phyloP scores from a whole-genome alignment of 441 rosid species.

The Gossypium schwendimanii region DNA sequence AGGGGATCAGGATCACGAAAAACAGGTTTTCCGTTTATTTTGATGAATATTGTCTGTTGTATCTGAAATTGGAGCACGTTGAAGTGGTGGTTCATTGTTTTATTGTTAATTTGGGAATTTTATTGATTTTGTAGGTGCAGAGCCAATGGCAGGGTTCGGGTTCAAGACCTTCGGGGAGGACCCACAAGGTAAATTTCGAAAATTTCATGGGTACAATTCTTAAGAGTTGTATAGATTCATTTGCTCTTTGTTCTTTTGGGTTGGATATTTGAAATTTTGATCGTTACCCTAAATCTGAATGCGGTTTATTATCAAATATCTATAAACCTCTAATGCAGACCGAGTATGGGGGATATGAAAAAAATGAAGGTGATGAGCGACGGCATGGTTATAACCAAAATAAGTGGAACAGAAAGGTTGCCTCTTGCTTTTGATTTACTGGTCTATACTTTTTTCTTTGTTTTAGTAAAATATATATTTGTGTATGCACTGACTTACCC shows the following conservation, averaged over 20 bases:
- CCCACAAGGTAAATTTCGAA: conserved; percentile 28
- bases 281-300: not conserved
- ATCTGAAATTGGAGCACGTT: not conserved
- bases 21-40: conserved; percentile 21
- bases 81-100: not conserved
- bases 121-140: conserved; percentile 14
- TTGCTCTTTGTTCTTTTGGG: not conserved
- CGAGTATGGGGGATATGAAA: conserved; percentile 22
- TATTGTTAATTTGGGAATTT: not conserved
- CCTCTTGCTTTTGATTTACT: not conserved
- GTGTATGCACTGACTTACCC: not conserved
- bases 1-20: conserved; percentile 30
- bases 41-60: not conserved
- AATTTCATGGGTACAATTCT: not conserved
- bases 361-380: conserved; percentile 18
- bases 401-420: conserved; percentile 32
- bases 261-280: not conserved
- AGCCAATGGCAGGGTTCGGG: conserved; percentile 21
- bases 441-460: not conserved
- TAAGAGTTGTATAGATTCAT: not conserved
- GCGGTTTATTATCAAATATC: not conserved
- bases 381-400: conserved; percentile 22
- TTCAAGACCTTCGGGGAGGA: conserved; percentile 32
- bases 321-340: conserved; percentile 20
- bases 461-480: not conserved